These are phyloP conservation scores for Sporothrix protearum DNA, from an alignment of 2,329 filamentous ascomycete genomes.

Conservation along the genomic window DNA sequence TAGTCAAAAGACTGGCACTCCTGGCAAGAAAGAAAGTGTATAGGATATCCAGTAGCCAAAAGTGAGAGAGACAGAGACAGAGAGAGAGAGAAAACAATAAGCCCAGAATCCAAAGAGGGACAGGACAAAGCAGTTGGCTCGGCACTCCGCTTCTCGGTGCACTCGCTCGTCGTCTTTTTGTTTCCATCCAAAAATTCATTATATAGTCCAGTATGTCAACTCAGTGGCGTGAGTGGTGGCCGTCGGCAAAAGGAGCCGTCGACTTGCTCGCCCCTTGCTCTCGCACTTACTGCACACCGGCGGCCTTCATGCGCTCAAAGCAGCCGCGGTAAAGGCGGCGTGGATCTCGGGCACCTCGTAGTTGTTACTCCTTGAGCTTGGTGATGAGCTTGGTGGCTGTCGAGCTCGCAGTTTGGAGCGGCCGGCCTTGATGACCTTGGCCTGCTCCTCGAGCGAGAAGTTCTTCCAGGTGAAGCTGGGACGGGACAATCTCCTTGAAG, in stretches of 20 bases:
- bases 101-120: not conserved
- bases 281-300: slow-evolving; percentile 46
- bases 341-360: slow-evolving; percentile 60
- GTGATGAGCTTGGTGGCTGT: slow-evolving; percentile 58
- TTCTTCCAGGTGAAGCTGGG: slow-evolving; percentile 61
- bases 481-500: slow-evolving; percentile 61
- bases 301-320: slow-evolving; percentile 61
- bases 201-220: not conserved
- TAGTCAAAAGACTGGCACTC: slow-evolving; percentile 12
- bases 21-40: slow-evolving; percentile 2
- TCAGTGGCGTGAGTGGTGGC: not conserved
- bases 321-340: slow-evolving; percentile 57
- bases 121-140: slow-evolving; percentile 10
- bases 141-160: too few species aligned
- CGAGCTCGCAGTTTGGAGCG: slow-evolving; percentile 65
- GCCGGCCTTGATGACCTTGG: slow-evolving; percentile 64
- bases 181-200: slow-evolving; percentile 6
- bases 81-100: slow-evolving; percentile 12
- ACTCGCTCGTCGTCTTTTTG: slow-evolving; percentile 6
- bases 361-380: slow-evolving; percentile 59
- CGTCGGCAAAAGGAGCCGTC: not conserved
- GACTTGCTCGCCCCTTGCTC: not conserved
- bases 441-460: slow-evolving; percentile 63
- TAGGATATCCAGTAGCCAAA: slow-evolving; percentile 13
- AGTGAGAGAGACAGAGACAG: not conserved